Conservation (phyloP, 2,329 filamentous ascomycete genomes). For the Cercospora berteroae region DNA sequence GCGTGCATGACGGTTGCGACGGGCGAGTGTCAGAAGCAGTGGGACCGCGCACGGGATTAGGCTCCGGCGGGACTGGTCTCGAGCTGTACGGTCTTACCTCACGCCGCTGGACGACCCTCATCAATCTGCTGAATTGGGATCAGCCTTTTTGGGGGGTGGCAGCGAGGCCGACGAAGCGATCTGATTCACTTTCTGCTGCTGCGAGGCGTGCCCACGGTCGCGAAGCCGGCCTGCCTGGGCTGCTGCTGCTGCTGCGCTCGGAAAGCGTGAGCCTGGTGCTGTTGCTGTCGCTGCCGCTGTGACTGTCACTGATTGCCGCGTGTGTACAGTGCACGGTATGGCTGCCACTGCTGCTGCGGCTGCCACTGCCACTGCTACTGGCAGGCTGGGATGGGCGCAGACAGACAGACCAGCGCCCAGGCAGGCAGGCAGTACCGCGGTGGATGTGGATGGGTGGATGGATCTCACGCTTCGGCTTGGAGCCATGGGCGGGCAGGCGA, state of each 20-base stretch:
- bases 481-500: background rate
- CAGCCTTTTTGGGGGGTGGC: constrained; percentile 19
- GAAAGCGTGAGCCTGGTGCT: constrained; percentile 19
- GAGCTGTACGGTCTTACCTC: constrained; percentile 21
- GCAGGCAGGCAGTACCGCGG: background rate
- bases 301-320: too few relatives aligned
- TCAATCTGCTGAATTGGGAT: constrained; percentile 21
- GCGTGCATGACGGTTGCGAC: constrained; percentile 6
- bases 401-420: background rate
- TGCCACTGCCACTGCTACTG: background rate
- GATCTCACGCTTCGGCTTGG: background rate
- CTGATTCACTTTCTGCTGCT: constrained; percentile 19
- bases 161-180: constrained; percentile 16
- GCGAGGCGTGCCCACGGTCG: constrained; percentile 15
- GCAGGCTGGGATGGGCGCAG: background rate
- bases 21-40: constrained; percentile 13
- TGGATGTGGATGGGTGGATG: background rate
- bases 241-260: constrained; percentile 14
- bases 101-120: constrained; percentile 16
- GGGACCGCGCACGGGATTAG: constrained; percentile 13
- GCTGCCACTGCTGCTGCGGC: background rate
- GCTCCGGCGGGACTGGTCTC: constrained; percentile 13
- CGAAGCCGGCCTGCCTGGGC: constrained; percentile 11
- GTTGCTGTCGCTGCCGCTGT: background rate
- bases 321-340: background rate